These are phyloP conservation scores for Penicillium turbatum DNA, from an alignment of 495 filamentous ascomycete genomes.

Conservation along the genomic window DNA sequence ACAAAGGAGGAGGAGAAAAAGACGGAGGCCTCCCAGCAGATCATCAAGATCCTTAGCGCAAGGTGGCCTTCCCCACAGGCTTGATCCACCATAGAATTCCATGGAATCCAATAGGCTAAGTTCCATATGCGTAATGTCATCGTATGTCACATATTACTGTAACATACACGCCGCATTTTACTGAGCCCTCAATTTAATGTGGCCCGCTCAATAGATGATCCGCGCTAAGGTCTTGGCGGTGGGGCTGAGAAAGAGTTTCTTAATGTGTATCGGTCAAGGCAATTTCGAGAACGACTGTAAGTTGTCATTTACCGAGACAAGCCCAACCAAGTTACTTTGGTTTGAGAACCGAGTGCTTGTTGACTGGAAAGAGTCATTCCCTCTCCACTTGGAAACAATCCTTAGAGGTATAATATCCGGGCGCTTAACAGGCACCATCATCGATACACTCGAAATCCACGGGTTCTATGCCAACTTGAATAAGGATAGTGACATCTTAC, in stretches of 20 bases:
- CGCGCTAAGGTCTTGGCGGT: conserved; percentile 5
- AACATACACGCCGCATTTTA: background rate
- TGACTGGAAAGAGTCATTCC: too few relatives aligned
- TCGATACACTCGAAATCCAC: too few relatives aligned
- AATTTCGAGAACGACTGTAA: conserved; percentile 11
- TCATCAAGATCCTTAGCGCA: background rate
- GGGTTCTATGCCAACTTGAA: too few relatives aligned
- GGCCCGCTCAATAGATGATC: conserved; percentile 3
- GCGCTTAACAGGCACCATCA: too few relatives aligned
- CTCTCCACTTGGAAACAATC: too few relatives aligned
- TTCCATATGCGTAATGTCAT: background rate
- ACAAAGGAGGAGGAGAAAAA: conserved; percentile 4
- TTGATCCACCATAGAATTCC: conserved; percentile 4
- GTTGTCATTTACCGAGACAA: too few relatives aligned
- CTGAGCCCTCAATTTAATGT: background rate
- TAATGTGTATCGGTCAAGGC: conserved; percentile 9
- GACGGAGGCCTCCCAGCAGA: conserved; percentile 7
- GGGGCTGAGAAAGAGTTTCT: background rate
- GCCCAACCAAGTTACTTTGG: too few relatives aligned
- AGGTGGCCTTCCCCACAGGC: background rate
- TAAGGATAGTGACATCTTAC: too few relatives aligned
- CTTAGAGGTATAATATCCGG: too few relatives aligned
- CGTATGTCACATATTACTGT: background rate
- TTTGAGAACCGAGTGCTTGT: too few relatives aligned
- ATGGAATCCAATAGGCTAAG: too few relatives aligned